Percentiles rank a stretch among this genome's conserved stretches.
phyloP scores from a whole-genome alignment of 2,329 filamentous ascomycete genomes.

The Chrysoporthe puriensis region DNA sequence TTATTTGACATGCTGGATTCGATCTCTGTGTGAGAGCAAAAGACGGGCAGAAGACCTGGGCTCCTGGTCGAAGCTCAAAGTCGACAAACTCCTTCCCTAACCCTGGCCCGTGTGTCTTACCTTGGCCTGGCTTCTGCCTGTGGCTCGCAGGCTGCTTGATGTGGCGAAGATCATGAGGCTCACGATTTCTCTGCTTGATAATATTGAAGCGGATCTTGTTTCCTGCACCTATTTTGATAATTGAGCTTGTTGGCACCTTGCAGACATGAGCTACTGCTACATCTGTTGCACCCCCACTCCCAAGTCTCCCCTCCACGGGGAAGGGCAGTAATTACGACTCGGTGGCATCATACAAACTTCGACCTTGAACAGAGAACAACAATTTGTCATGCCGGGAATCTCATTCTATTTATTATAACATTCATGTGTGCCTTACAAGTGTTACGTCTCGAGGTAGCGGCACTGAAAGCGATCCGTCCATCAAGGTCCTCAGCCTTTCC shows the following conservation, averaged over 20 bases:
- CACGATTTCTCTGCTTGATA: not conserved
- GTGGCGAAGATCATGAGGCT: not conserved
- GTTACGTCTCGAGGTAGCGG: not conserved
- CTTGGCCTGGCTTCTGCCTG: not conserved
- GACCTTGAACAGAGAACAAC: not conserved
- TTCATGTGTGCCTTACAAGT: not conserved
- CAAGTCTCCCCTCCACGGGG: not conserved
- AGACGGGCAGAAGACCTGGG: not conserved
- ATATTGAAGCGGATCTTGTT: too few relatives aligned
- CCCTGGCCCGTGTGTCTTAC: not conserved
- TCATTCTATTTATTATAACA: not conserved
- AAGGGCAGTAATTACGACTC: not conserved
- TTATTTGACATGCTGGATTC: conserved; percentile 29
- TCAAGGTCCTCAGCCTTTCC: conserved; percentile 9
- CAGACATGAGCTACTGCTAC: too few relatives aligned
- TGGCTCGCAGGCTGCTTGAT: not conserved
- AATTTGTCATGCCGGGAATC: not conserved
- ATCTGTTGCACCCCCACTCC: not conserved
- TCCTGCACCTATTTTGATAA: too few relatives aligned
- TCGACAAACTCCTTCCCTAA: not conserved
- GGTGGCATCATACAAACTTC: not conserved
- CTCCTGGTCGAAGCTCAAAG: not conserved
- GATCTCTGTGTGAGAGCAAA: not conserved
- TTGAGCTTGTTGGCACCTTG: not conserved
- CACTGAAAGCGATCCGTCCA: not conserved